Evolutionary conservation across 2,329 filamentous ascomycete species (phyloP).

Genomic region (Aspergillus alliaceus): DNA sequence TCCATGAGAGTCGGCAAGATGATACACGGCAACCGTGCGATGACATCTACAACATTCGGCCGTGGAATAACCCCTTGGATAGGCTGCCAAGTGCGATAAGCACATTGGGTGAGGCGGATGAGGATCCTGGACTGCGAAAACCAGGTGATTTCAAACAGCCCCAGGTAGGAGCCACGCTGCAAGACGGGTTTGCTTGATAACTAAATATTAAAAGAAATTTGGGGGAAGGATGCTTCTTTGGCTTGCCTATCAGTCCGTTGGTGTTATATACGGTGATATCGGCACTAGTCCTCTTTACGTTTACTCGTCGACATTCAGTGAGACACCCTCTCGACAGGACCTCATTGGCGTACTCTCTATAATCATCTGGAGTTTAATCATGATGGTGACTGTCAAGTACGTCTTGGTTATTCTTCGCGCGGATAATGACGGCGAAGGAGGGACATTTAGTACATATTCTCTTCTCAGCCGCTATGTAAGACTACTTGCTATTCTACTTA

Average conservation of each 20-base stretch:
- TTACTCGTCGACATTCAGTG: constrained; percentile 54
- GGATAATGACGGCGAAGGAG: constrained; percentile 59
- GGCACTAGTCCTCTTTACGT: constrained; percentile 60
- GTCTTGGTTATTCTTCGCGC: constrained; percentile 54
- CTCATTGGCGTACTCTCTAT: constrained; percentile 56
- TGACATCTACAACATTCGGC: constrained; percentile 1
- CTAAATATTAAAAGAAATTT: constrained; percentile 9
- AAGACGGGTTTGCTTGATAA: neutral
- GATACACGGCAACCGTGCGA: neutral
- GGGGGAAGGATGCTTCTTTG: constrained; percentile 22
- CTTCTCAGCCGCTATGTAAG: constrained; percentile 53
- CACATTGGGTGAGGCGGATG: constrained; percentile 7
- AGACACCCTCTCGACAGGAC: constrained; percentile 46
- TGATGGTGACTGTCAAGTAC: constrained; percentile 61
- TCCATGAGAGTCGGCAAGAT: neutral
- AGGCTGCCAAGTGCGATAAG: neutral
- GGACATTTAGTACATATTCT: constrained; percentile 56
- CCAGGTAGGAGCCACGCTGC: neutral
- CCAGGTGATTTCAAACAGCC: constrained; percentile 10
- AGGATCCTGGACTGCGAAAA: constrained; percentile 11
- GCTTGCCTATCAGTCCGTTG: constrained; percentile 57
- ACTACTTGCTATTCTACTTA: neutral
- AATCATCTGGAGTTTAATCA: constrained; percentile 55
- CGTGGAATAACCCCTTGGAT: constrained; percentile 2
- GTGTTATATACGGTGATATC: constrained; percentile 62